A percentile compares a stretch with the other conserved stretches of the same genome.
Conservation (phyloP, 768 basidiomycete genomes). For the Xerocomus brunneocitrinus region DNA sequence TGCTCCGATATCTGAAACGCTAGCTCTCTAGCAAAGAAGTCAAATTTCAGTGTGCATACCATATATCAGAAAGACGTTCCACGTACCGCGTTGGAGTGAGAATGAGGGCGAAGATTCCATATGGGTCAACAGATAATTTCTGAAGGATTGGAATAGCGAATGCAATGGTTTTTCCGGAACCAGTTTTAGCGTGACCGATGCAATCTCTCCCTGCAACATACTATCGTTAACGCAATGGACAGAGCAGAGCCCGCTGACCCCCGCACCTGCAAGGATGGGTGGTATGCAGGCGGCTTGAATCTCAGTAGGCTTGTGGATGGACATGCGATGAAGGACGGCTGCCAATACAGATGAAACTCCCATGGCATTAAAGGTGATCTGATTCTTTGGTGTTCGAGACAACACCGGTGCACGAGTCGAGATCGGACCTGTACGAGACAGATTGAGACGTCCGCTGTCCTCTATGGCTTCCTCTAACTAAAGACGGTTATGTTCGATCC, state of each 20-base stretch:
- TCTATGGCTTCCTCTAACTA: constrained; percentile 4
- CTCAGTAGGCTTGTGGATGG: constrained; percentile 79
- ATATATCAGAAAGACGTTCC: neutral
- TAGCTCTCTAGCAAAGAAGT: constrained; percentile 60
- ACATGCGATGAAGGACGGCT: constrained; percentile 70
- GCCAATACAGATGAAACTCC: constrained; percentile 60
- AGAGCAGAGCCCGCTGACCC: neutral
- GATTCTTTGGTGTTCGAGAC: constrained; percentile 6
- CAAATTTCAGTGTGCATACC: neutral
- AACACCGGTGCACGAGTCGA: constrained; percentile 5
- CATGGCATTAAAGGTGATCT: constrained; percentile 47
- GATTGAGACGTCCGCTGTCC: constrained; percentile 15
- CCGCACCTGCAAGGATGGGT: constrained; percentile 68
- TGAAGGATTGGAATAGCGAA: constrained; percentile 96
- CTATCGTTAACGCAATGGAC: neutral
- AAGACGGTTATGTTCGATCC: neutral
- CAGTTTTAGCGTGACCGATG: constrained; percentile 96
- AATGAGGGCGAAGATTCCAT: constrained; percentile 90
- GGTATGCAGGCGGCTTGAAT: constrained; percentile 91
- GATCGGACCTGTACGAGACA: constrained; percentile 21
- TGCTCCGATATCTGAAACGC: constrained; percentile 98
- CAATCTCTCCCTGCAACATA: constrained; percentile 78
- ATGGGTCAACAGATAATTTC: constrained; percentile 81
- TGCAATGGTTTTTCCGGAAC: constrained; percentile 96
- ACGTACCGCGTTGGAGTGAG: constrained; percentile 90